Base-by-base conservation (phyloP, 176 grass and related monocot genomes). In the Aegilops longissima region DNA sequence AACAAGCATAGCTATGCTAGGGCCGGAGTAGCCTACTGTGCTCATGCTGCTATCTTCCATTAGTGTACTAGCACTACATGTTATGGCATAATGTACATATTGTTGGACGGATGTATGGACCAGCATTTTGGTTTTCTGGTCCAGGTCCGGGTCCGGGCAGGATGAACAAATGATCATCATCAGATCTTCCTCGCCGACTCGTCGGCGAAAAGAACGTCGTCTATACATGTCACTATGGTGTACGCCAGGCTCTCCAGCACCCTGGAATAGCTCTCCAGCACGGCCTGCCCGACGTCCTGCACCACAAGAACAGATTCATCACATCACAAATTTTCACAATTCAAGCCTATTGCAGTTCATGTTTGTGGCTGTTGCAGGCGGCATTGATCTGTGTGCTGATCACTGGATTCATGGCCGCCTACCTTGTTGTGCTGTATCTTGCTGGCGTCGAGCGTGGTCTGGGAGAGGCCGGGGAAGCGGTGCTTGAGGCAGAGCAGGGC, bases 391-490 rank as follows among this genome's bases (percentile, higher is more conserved):
- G 23, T 25, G 25, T 31, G 38, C 14, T 30, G 49, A 17, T 52
- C 49, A 52, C 25, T 45, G 44, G 44, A 12, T 45, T 3, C 1
- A 1, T 40, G 83, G 14, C 42, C 5, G 29, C 12, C 61, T 83
- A 97, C 95, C 92, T 92, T 94, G 80, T 94, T 94, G 80, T 97
- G 76, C 76, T 94, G 92, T 35, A 94, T 97, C 91, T 97, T 97
- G 92, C 84, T 94, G 6, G 92, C 86, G 80, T 97, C 95, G 0
- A 94, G 84, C 42, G 88, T 92, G 69, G 95, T 92, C 88, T 97
- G 95, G 17, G 92, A 88, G 47, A 97, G 87, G 72, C 84, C 73
- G 31, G 90, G 95, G 89, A 94, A 92, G 2, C 86, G 86, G 51
- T 91, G 86, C 66, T 94, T 97, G 83, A 97, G 84, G 86, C 75